Evolutionary conservation across 1,284 basidiomycete species (phyloP), one percentile per base, ranked within the genome.

Genomic region (Tremellales sp.): DNA sequence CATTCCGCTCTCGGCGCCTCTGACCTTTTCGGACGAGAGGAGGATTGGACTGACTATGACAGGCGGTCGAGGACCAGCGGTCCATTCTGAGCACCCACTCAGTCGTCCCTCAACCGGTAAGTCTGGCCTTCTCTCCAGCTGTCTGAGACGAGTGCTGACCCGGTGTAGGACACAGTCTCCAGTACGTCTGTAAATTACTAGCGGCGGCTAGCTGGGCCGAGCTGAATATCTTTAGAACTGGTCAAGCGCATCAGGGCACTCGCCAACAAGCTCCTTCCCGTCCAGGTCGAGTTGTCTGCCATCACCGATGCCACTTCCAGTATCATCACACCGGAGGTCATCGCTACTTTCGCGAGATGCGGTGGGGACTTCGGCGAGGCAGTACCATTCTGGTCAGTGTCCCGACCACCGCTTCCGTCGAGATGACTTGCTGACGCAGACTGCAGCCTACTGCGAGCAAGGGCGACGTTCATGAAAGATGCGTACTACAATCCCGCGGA

Each of bases 241-340:
- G 81, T 93, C 35, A 85, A 81, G 57, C 83, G 91, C 35, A 76
- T 94, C 44, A 81, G 87, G 41, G 83, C 86, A 0, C 76, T 97
- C 58, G 86, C 86, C 0, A 74, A 86, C 49, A 80, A 78, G 46
- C 78, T 97, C 5, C 77, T 97, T 1, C 92, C 92, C 3, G 79
- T 91, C 17, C 83, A 94, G 51, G 73, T 75, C 17, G 70, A 74
- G 45, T 29, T 68, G 0, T 57, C 61, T 19, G 58, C 64, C 17
- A 69, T 75, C 43, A 65, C 69, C 10, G 67, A 67, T 43, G 60
- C 74, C 0, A 74, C 73, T 0, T 68, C 66, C 36, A 66, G 65
- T 43, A 72, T 75, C 56, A 70, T 76, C 54, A 72, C 73, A 1
- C 74, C 73, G 3, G 68, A 67, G 19, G 76, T 78, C 42, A 68